Base-by-base conservation (phyloP, 768 basidiomycete species). In the Hirschioporus abietinus region DNA sequence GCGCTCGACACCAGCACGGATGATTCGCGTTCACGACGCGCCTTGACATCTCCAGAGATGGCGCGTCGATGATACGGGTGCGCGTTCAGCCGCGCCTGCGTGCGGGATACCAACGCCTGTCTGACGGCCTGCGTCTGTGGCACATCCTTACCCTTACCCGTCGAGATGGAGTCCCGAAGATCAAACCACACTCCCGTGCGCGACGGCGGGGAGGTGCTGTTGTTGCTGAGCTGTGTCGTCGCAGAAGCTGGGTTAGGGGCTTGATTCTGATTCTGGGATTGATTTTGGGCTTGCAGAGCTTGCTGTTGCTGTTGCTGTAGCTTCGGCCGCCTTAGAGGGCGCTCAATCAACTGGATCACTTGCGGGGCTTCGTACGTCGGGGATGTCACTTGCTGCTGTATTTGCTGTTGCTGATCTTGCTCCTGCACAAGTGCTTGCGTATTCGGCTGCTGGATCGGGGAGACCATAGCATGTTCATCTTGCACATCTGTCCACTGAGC, bases 321-420 rank as follows among this genome's bases (percentile, higher is more conserved):
- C 42, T 52, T 52, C 20, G 42, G 5, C 3, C 42, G 42, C 42
- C 42, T 52, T 12, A 52, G 42, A 12, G 25, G 60, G 3, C 60
- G 60, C 30, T 61, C 60, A 61, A 34, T 61, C 25, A 61, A 23
- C 60, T 61, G 60, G 60, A 61, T 61, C 24, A 34, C 30, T 61
- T 61, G 60, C 5, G 60, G 60, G 60, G 30, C 60, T 61, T 61
- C 60, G 23, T 61, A 61, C 23, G 60, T 61, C 23, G 60, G 60
- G 15, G 60, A 5, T 24, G 60, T 5, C 17, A 23, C 25, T 61
- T 61, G 25, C 24, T 25, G 30, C 60, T 25, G 25, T 9, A 26
- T n/a, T 9, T 59, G 58, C n/a, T 59, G 60, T 24, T 61, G 60
- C 60, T 52, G 42, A 20, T 52, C 42, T 52, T 52, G 42, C 42